Evolutionary conservation across 345 rosid species (phyloP), one percentile per base, ranked within the genome.

Genomic region (Populus deltoides): DNA sequence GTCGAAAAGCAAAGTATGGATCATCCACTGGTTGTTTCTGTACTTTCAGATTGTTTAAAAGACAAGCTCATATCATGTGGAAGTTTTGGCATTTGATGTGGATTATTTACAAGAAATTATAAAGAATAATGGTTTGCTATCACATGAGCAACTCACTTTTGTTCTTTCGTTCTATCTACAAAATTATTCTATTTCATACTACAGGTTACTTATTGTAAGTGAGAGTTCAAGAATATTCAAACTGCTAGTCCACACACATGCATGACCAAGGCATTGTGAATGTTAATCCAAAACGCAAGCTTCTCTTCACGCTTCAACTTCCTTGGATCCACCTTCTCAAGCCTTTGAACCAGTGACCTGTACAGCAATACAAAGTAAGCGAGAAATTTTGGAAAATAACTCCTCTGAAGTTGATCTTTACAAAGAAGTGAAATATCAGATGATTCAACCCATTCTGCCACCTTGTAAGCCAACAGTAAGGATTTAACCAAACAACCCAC

Each of bases 221-320:
- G 33, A 73, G 36, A 73, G 27, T 74, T 9, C 18, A 73, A 33
- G 38, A 70, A 66, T 65, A 73, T 41, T 73, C 29, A 81, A 70
- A 74, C 51, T 77, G 20, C 61, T 62, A 29, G 22, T 38, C 78
- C 25, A 74, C 86, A 68, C 89, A 91, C 97, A 82, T 94, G 97
- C 97, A 94, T 92, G 78, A 90, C 87, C 81, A 92, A 79, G 65
- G 98, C 97, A 87, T 94, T 94, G 80, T 94, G 97, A 81, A 92
- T 86, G 83, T 94, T 94, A 67, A 92, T 89, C 97, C 94, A 93
- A 86, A 93, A 93, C n/a, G 97, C 97, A 39, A 92, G 94, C 88
- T 90, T 93, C 86, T 90, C 92, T 86, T 93, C 98, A 0, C 97
- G 92, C 87, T 83, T 94, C 98, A 94, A 87, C 86, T 87, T 89